Conservation (phyloP, 2,329 filamentous ascomycete species). For the Fusarium chlamydosporum region DNA sequence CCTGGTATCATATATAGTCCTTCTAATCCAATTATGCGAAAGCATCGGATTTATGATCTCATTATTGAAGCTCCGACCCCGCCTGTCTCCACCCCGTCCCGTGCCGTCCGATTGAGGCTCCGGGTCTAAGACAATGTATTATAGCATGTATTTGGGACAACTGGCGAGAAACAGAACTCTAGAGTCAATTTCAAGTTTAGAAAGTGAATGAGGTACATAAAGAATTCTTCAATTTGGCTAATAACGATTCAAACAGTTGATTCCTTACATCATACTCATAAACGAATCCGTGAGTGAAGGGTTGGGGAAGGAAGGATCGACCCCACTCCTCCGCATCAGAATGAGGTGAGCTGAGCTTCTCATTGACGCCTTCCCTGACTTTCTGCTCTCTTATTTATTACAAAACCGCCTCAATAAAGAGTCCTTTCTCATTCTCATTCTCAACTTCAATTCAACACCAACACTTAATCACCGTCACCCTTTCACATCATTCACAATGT, state of each 20-base stretch:
- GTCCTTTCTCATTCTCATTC: not conserved
- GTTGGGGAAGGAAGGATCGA: constrained; percentile 1
- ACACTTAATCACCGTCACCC: not conserved
- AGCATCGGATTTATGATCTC: constrained; percentile 11
- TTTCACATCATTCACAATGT: constrained; percentile 25
- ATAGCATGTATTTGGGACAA: not conserved
- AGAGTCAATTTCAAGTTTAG: not conserved
- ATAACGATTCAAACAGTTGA: too few species aligned
- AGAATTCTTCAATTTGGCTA: not conserved
- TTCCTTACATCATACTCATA: not conserved
- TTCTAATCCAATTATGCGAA: not conserved
- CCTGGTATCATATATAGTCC: too few species aligned
- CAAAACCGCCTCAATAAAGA: not conserved
- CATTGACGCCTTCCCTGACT: constrained; percentile 2
- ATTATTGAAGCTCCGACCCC: constrained; percentile 6
- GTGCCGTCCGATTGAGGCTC: constrained; percentile 12
- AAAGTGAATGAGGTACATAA: rapidly evolving
- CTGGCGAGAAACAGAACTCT: too few species aligned
- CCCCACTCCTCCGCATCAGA: constrained; percentile 28
- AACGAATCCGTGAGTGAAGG: not conserved
- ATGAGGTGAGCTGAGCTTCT: constrained; percentile 19
- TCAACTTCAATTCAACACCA: not conserved
- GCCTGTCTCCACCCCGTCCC: constrained; percentile 6
- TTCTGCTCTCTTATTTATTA: not conserved
- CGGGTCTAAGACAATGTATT: not conserved